Base-by-base conservation (phyloP, 2,329 filamentous ascomycete genomes). In the Curvularia hawaiiensis region DNA sequence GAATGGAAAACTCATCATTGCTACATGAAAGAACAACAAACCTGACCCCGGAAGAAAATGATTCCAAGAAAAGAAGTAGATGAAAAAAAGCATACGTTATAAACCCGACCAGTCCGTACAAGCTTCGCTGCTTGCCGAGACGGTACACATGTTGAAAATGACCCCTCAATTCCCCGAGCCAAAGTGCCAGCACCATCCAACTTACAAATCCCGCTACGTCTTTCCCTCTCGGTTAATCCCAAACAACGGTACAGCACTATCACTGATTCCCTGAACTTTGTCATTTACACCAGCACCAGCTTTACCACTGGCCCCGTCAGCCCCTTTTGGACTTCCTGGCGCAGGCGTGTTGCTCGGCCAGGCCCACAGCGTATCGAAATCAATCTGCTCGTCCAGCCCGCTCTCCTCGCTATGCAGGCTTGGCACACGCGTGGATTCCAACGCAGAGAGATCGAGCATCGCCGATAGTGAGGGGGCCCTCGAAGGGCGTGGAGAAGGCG, bases 361-460 rank as follows among this genome's bases (percentile, higher is more conserved):
- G 6, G 70, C 71, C 77, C 76, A 79, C 26, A 79, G 52, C 12
- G 75, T 70, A 59, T 78, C 77, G 40, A 79, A 78, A 22, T 79
- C 77, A 51, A 79, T 76, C 20, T 76, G 70, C 48, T 78, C 76
- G 38, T 78, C 77, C 3, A 65, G 67, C 38, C 70, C 67, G 26
- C 69, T 73, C 16, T 74, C 72, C 28, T 77, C 75, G 1, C 62
- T 67, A 24, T 73, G 66, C 46, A 75, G 51, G 30, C 67, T 72
- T 1, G 73, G 75, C 8, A 73, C 70, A 0, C 70, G 58, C 9
- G 71, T 72, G 26, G 63, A 62, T 26, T 76, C 75, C 8, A 78
- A 64, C 2, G 68, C 71, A 8, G 72, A 76, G 6, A 78, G 64
- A 57, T 78, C 76, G 20, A 79, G 67, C 54, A 78, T 68, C 9